These are phyloP conservation scores for Hippophae tibetana DNA, from an alignment of 306 rosid genomes.

Conservation along the genomic window DNA sequence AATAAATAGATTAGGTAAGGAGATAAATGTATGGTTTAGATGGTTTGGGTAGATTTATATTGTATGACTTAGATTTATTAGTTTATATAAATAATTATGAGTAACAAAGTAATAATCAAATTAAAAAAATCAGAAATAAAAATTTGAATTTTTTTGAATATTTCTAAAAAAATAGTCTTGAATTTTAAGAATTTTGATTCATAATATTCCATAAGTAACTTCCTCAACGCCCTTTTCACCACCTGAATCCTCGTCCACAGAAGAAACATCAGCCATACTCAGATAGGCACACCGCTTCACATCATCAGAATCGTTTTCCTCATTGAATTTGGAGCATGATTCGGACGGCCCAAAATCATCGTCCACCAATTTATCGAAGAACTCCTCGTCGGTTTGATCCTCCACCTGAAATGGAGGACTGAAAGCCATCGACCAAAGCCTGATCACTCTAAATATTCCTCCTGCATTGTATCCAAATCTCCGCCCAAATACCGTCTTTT, in stretches of 20 bases:
- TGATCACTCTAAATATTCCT: slow-evolving; percentile 22
- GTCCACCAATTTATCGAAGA: slow-evolving; percentile 80
- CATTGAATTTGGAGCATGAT: slow-evolving; percentile 18
- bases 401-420: slow-evolving; percentile 76
- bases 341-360: slow-evolving; percentile 41
- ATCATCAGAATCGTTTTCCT: slow-evolving; percentile 54
- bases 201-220: too few relatives aligned
- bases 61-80: too few relatives aligned
- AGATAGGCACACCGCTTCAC: slow-evolving; percentile 48
- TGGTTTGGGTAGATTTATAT: too few relatives aligned
- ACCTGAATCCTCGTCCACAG: slow-evolving; percentile 29
- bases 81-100: too few relatives aligned
- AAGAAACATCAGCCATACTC: slow-evolving; percentile 30
- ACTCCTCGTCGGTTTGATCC: slow-evolving; percentile 88
- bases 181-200: too few relatives aligned
- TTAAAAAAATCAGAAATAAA: too few relatives aligned
- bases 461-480: slow-evolving; percentile 20
- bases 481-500: slow-evolving; percentile 10
- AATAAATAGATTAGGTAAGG: too few relatives aligned
- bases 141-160: too few relatives aligned
- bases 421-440: slow-evolving; percentile 57
- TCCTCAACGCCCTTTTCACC: too few relatives aligned
- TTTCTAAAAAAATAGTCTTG: too few relatives aligned
- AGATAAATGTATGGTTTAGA: too few relatives aligned
- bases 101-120: too few relatives aligned